Evolutionary conservation across 345 rosid genomes (phyloP), one percentile per base, ranked within the genome.

Genomic region (Aquilaria sinensis): DNA sequence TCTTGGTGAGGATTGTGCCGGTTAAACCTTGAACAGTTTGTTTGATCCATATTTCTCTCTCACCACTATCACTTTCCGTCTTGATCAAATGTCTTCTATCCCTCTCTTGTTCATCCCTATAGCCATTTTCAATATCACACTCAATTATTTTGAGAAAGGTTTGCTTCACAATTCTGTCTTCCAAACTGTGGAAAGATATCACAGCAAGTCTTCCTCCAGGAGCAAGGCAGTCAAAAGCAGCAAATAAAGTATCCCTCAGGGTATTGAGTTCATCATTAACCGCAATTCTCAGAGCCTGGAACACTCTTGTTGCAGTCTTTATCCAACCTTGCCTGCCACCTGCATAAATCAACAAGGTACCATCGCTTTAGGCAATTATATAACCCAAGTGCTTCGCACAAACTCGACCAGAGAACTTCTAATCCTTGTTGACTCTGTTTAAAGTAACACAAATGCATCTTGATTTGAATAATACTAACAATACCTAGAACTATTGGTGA

Each of bases 261-360:
- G 90, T 80, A 66, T 75, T 82, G 31, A 93, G 97, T 71, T 93
- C 98, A 71, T 93, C 94, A 45, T 93, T 93, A 46, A 93, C 98
- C 43, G 97, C 96, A 30, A 89, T 93, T 69, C 98, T 77, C 56
- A 93, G 81, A 31, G 96, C 94, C 72, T 93, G 98, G 61, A 90
- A 93, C 61, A 90, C 97, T 54, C 96, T 80, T 33, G 92, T 87
- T 43, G 98, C 98, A n/a, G 96, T 88, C 74, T 93, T 90, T 72
- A 93, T 80, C 97, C 96, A 93, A 63, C 98, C 97, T 78, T 83
- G 98, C 76, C 97, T 83, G 56, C 97, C 92, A 52, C 82, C 97
- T 86, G 69, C n/a, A 62, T 29, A 46, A 72, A 63, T 61, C 12
- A 54, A 57, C 62, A 12, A 48, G 23, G 54, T 9, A 12, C 45